Evolutionary conservation across 768 basidiomycete genomes (phyloP).

Genomic region (Rhizopogon roseolus): DNA sequence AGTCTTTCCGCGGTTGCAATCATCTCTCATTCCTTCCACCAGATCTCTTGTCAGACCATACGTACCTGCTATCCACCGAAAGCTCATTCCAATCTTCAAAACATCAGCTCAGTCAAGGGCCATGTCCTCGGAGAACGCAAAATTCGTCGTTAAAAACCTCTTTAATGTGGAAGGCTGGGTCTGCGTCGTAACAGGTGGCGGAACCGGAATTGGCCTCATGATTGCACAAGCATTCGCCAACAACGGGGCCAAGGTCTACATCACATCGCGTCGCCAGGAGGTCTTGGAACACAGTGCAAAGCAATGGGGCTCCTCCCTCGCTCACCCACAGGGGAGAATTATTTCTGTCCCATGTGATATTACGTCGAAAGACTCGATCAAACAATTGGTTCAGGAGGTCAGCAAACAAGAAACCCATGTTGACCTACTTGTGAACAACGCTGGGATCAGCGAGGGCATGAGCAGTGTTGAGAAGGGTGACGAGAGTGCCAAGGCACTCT

Average conservation of each 20-base stretch:
- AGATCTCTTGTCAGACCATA: background rate
- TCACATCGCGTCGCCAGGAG: slow-evolving; percentile 30
- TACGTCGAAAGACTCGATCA: slow-evolving; percentile 23
- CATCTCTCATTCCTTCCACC: background rate
- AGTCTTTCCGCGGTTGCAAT: background rate
- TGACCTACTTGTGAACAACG: slow-evolving; percentile 75
- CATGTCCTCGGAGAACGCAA: slow-evolving; percentile 3
- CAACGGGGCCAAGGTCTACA: slow-evolving; percentile 39
- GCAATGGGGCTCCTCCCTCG: slow-evolving; percentile 18
- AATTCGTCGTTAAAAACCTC: background rate
- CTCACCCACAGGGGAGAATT: slow-evolving; percentile 23
- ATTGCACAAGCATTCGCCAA: slow-evolving; percentile 36
- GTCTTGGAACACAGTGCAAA: slow-evolving; percentile 24
- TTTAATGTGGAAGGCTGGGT: slow-evolving; percentile 4
- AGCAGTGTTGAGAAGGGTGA: slow-evolving; percentile 22
- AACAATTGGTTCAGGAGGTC: slow-evolving; percentile 26
- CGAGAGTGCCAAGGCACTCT: slow-evolving; percentile 20
- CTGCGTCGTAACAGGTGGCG: slow-evolving; percentile 69
- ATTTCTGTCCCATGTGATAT: slow-evolving; percentile 23
- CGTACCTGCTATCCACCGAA: background rate
- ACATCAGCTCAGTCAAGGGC: background rate
- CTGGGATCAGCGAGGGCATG: slow-evolving; percentile 42
- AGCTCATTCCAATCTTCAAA: background rate
- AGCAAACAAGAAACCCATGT: slow-evolving; percentile 37
- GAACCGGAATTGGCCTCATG: slow-evolving; percentile 52